A percentile compares a stretch with the other conserved stretches of the same genome.
Evolutionary conservation across 768 basidiomycete genomes (phyloP).

Genomic region (Xerocomus spinulosus): DNA sequence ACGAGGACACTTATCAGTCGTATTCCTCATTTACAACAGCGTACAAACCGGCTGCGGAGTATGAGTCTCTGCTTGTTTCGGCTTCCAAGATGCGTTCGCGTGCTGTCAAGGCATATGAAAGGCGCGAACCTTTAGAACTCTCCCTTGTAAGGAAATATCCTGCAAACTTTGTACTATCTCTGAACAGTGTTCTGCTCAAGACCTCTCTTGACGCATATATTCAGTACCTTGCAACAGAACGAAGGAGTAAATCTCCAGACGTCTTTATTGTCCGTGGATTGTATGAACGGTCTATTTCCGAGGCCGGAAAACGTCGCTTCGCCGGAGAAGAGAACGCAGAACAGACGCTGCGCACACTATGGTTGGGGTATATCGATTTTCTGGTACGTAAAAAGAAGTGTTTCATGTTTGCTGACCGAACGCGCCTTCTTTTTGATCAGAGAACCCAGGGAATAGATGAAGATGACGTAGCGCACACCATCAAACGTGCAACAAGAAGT

Average conservation of each 20-base stretch:
- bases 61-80: slow-evolving; percentile 69
- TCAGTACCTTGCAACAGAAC: slow-evolving; percentile 60
- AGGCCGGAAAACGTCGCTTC: slow-evolving; percentile 59
- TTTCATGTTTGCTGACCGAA: slow-evolving; percentile 2
- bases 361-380: slow-evolving; percentile 69
- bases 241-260: slow-evolving; percentile 56
- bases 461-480: slow-evolving; percentile 39
- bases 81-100: slow-evolving; percentile 70
- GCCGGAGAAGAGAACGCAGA: slow-evolving; percentile 53
- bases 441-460: slow-evolving; percentile 39
- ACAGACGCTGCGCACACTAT: slow-evolving; percentile 57
- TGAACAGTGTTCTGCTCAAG: slow-evolving; percentile 17
- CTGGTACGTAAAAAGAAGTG: slow-evolving; percentile 42
- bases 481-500: slow-evolving; percentile 62
- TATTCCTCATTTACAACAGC: slow-evolving; percentile 90
- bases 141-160: slow-evolving; percentile 45
- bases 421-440: not conserved
- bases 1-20: slow-evolving; percentile 75
- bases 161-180: not conserved
- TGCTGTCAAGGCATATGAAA: slow-evolving; percentile 56
- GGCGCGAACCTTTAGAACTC: slow-evolving; percentile 59
- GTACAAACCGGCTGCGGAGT: slow-evolving; percentile 66
- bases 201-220: slow-evolving; percentile 57
- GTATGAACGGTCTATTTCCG: slow-evolving; percentile 73
- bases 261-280: slow-evolving; percentile 50